Base-by-base conservation (phyloP, 495 filamentous ascomycete genomes). In the Diplogelasinospora grovesii region DNA sequence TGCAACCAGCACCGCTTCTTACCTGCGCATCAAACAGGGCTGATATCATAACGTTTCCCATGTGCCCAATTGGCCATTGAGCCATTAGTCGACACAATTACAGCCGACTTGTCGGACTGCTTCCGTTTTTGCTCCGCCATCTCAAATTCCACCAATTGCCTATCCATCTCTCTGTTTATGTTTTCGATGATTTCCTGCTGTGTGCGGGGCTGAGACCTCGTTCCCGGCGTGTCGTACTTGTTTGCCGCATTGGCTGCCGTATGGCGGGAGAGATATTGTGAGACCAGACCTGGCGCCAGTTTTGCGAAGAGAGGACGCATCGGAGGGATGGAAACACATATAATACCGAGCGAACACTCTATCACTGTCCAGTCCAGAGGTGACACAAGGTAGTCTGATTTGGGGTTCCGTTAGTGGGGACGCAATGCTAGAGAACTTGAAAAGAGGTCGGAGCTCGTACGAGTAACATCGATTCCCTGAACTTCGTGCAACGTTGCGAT, bases 361-460 rank as follows among this genome's bases (percentile, higher is more conserved):
- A 61, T 52, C 9, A 59, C 34, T 14, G 55, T 56, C 57, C 52
- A 59, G 46, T 56, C 52, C n/a, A 59, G 45, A 22, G 55, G 49
- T 1, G 44, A 44, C 3, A 52, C 50, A 5, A 55, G 39, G 16
- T 43, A 43, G 36, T 53, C 57, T 60, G 9, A 11, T 3, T 6
- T 29, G 1, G 18, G 34, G 4, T 5, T 21, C 14, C 28, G 45
- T 49, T 31, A 49, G 18, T 10, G 5, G n/a, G n/a, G n/a, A n/a
- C n/a, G n/a, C 11, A 11, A 13, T 29, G 6, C 9, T 14, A 11
- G n/a, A 22, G 36, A 8, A 24, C 31, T 14, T 15, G 22, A 23
- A 8, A 3, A 28, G n/a, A 7, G 30, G n/a, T 18, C 4, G 10
- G 7, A 16, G 38, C 51, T 38, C n/a, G n/a, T 36, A 61, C 55